Conservation (phyloP, 2,329 filamentous ascomycete genomes). For the Exophiala bonariae region DNA sequence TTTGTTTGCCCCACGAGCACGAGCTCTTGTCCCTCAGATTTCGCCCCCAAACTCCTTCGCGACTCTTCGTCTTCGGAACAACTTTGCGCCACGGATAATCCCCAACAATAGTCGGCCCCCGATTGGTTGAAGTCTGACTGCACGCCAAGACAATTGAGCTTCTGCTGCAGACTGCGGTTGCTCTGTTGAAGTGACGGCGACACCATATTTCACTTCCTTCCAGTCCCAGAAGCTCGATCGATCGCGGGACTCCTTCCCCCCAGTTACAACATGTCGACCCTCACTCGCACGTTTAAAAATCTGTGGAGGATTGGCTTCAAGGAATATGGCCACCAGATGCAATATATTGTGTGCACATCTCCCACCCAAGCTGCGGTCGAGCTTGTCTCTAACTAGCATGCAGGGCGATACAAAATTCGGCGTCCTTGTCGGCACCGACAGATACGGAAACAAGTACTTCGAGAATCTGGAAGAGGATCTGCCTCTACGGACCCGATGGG, state of each 20-base stretch:
- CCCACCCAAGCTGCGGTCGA: constrained; percentile 1
- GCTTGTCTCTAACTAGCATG: constrained; percentile 14
- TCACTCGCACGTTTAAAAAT: constrained; percentile 82
- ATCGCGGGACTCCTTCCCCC: background rate
- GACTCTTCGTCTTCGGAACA: too few relatives aligned
- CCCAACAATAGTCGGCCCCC: too few relatives aligned
- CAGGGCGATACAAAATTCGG: constrained; percentile 92
- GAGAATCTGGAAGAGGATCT: constrained; percentile 91
- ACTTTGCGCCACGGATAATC: too few relatives aligned
- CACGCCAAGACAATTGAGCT: too few relatives aligned
- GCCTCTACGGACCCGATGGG: constrained; percentile 57
- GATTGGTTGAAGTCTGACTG: too few relatives aligned
- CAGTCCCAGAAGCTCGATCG: too few relatives aligned
- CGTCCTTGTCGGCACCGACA: constrained; percentile 78
- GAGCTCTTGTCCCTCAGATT: too few relatives aligned
- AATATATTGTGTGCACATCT: constrained; percentile 40
- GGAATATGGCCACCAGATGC: constrained; percentile 91
- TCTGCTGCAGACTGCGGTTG: too few relatives aligned
- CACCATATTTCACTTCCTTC: too few relatives aligned
- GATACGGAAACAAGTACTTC: constrained; percentile 95
- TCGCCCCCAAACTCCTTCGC: too few relatives aligned
- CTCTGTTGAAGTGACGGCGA: too few relatives aligned
- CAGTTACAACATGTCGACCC: constrained; percentile 72
- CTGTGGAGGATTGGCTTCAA: constrained; percentile 84
- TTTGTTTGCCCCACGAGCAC: background rate